Base-by-base conservation (phyloP, 495 filamentous ascomycete species). In the Tuber aestivum region DNA sequence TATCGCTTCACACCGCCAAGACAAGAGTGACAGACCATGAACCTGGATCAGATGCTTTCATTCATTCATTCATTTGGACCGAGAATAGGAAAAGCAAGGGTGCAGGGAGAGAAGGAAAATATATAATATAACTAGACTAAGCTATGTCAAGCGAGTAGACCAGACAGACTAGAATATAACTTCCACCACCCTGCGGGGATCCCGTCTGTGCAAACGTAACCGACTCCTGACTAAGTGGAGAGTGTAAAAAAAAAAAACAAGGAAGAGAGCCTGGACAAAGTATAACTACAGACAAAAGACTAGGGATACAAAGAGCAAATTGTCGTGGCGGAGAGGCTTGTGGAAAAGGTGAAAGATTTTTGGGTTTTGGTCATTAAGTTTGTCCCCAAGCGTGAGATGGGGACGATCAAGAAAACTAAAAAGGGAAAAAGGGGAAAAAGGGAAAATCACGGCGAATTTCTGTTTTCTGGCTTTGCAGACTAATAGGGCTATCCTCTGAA, bases 401-500 rank as follows among this genome's bases (percentile, higher is more conserved):
- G 50, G n/a, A 12, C 12, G 27, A 32, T 32, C 23, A 27, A 35
- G 32, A 27, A 65, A 65, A 65, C 16, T 9, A 35, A 12, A 35
- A 20, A 50, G 23, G 45, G 21, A 16, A 6, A 1, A 9, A 18
- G 42, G 5, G 14, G 18, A 2, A 4, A 32, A 35, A 16, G 50
- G 27, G 6, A 16, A 16, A 65, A 32, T 18, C 56, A 65, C 27
- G 12, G 16, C 27, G 27, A 35, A 65, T 65, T 7, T 35, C 32
- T 65, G 56, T 35, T 35, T 35, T 35, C 56, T 35, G 27, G 27
- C 14, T 35, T 65, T 35, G 56, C 27, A 65, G 32, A 32, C 56
- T 65, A 65, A 65, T 65, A 65, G 32, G 56, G 14, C 56, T 65
- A 65, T 65, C 56, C 56, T 35, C 56, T 65, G 56, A 65, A 65